Evolutionary conservation across 306 rosid species (phyloP), one percentile per base, ranked within the genome.

Genomic region (Betula pendula): DNA sequence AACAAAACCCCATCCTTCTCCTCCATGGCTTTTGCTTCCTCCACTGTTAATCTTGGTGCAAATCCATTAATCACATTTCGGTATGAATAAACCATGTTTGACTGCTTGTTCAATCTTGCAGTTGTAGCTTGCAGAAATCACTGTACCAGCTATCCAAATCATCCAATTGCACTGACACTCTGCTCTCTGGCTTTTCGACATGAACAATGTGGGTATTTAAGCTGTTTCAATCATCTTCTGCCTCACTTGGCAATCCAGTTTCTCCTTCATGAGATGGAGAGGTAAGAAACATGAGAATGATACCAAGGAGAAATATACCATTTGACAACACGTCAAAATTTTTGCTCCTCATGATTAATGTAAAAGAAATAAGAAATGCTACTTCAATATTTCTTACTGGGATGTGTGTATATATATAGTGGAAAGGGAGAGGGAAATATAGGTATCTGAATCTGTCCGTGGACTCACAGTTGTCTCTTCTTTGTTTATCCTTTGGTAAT

Each of bases 111-210:
- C 2, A 72, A 52, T 73, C 67, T 60, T 63, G 65, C 12, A 2
- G 5, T 35, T 4, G 71, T 19, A 17, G 14, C 70, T 78, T 40
- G 92, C 12, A 91, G 63, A 70, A 93, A 81, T 15, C 93, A 79
- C 2, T 80, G 76, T 93, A 90, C 92, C 90, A 91, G n/a, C 51
- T 65, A 20, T 82, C 84, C 25, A 89, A 51, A 47, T 89, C 90
- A 7, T 88, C 76, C 2, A 83, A 65, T 62, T 78, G 75, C 72
- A 73, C 68, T 20, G 81, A 42, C 68, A 63, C 52, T 3, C 42
- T 45, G 19, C 19, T 40, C 45, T 84, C 80, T 0, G 86, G 86
- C 80, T 80, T 88, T 43, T 79, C 72, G 31, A 88, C 90, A 22
- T 85, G 85, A 59, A 93, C 91, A 29, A 93, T 84, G 70, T 81